Percentiles rank a stretch among this genome's conserved stretches.
These are phyloP conservation scores for Penicillium coprophilum DNA, from an alignment of 495 filamentous ascomycete genomes.

Conservation along the genomic window DNA sequence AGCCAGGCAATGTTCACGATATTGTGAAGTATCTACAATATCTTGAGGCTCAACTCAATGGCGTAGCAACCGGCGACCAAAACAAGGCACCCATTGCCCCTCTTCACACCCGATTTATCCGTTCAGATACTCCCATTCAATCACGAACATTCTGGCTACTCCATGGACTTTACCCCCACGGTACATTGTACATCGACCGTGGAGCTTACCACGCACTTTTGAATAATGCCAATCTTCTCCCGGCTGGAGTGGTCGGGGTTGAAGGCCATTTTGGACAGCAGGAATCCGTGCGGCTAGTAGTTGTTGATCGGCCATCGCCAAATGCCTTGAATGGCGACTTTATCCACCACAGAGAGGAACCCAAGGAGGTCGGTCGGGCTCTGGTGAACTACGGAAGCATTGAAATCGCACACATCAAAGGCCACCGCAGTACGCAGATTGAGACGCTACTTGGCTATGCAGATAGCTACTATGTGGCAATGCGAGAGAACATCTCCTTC, in stretches of 20 bases:
- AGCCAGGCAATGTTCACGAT: slow-evolving; percentile 84
- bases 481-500: slow-evolving; percentile 83
- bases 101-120: slow-evolving; percentile 89
- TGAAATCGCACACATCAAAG: slow-evolving; percentile 83
- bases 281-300: slow-evolving; percentile 82
- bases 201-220: slow-evolving; percentile 78
- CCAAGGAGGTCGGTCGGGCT: slow-evolving; percentile 84
- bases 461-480: slow-evolving; percentile 90
- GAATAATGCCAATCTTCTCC: slow-evolving; percentile 84
- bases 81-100: slow-evolving; percentile 43
- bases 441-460: slow-evolving; percentile 78
- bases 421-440: slow-evolving; percentile 79
- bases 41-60: slow-evolving; percentile 32
- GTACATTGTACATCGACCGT: slow-evolving; percentile 86
- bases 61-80: slow-evolving; percentile 22
- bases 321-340: slow-evolving; percentile 46
- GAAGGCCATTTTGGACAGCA: slow-evolving; percentile 86
- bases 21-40: slow-evolving; percentile 81
- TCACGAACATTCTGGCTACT: slow-evolving; percentile 97
- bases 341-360: slow-evolving; percentile 45
- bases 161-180: slow-evolving; percentile 88
- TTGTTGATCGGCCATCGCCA: slow-evolving; percentile 57
- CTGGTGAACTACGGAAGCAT: slow-evolving; percentile 87
- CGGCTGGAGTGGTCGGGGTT: slow-evolving; percentile 86
- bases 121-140: slow-evolving; percentile 79